A percentile compares a stretch with the other conserved stretches of the same genome.
phyloP scores from a whole-genome alignment of 805 yeast genomes.

The Candida takata region DNA sequence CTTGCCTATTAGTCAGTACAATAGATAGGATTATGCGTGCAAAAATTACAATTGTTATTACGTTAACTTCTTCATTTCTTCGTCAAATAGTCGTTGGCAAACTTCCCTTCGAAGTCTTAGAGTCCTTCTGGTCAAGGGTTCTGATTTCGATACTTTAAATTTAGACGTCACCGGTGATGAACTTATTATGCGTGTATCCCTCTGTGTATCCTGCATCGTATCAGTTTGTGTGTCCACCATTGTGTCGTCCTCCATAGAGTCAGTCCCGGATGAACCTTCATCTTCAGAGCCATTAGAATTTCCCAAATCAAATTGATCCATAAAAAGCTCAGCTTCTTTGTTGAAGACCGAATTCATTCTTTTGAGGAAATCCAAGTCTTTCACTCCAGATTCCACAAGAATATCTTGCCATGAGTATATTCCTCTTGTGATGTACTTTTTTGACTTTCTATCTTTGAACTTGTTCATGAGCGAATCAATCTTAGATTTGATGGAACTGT shows the following conservation, averaged over 20 bases:
- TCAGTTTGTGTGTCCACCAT: too few relatives aligned
- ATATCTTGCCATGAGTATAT: conserved; percentile 4
- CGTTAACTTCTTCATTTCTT: not conserved
- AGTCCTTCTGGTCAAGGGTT: too few relatives aligned
- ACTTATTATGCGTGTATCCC: too few relatives aligned
- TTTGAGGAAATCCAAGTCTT: not conserved
- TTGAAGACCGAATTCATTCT: conserved; percentile 22
- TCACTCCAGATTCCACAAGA: not conserved
- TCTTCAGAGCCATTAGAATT: too few relatives aligned
- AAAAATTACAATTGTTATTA: not conserved
- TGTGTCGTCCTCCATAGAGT: too few relatives aligned
- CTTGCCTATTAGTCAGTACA: conserved; percentile 23
- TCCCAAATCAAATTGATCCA: conserved; percentile 39
- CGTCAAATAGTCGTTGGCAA: not conserved
- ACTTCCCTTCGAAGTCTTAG: not conserved
- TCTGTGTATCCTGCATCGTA: too few relatives aligned
- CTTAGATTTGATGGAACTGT: not conserved
- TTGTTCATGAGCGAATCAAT: conserved; percentile 69
- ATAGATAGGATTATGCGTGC: not conserved
- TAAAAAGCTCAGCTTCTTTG: conserved; percentile 71
- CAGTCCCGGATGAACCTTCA: too few relatives aligned
- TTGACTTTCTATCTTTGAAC: conserved; percentile 68
- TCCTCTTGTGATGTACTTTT: conserved; percentile 12
- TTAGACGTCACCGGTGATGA: too few relatives aligned
- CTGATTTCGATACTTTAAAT: too few relatives aligned